Evolutionary conservation across 768 basidiomycete species (phyloP), one percentile per base, ranked within the genome.

Genomic region (Pseudohyphozyma bogoriensis): DNA sequence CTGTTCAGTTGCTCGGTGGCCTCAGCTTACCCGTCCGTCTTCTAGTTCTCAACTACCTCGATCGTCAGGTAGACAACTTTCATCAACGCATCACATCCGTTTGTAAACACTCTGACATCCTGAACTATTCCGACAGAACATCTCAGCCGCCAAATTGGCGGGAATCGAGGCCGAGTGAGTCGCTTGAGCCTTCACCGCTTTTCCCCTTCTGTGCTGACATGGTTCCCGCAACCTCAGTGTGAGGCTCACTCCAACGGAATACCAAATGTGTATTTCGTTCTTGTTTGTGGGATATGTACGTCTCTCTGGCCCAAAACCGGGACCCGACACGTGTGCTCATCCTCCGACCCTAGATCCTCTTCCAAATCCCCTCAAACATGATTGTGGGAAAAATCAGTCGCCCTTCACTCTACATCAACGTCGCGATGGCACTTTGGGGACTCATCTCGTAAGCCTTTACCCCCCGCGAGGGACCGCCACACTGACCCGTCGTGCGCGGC

Each of bases 201-300:
- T 42, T n/a, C 37, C 10, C 37, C 11, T 15, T 26, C 15, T 4
- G 29, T 12, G 46, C 16, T 29, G 15, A 16, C 4, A 47, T 16
- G 6, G 6, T 47, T n/a, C n/a, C 26, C 6, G 42, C 24, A 16
- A 47, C 46, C 4, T 5, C n/a, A n/a, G n/a, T n/a, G n/a, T n/a
- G n/a, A n/a, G n/a, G n/a, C n/a, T n/a, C n/a, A n/a, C n/a, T n/a
- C n/a, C n/a, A n/a, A n/a, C n/a, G n/a, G 29, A 2, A 16, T 26
- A 10, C 26, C 67, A 60, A 15, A 59, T 64, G 18, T 42, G 56
- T n/a, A 68, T 74, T 3, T 68, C 72, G 4, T 59, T 74, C 36
- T 60, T 74, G 13, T 73, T 72, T 55, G 70, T 67, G 37, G 71
- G 72, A n/a, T n/a, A n/a, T n/a, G n/a, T n/a, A n/a, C n/a, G n/a